These are phyloP conservation scores for Penicillium subrubescens DNA, from an alignment of 495 filamentous ascomycete species.

Conservation along the genomic window DNA sequence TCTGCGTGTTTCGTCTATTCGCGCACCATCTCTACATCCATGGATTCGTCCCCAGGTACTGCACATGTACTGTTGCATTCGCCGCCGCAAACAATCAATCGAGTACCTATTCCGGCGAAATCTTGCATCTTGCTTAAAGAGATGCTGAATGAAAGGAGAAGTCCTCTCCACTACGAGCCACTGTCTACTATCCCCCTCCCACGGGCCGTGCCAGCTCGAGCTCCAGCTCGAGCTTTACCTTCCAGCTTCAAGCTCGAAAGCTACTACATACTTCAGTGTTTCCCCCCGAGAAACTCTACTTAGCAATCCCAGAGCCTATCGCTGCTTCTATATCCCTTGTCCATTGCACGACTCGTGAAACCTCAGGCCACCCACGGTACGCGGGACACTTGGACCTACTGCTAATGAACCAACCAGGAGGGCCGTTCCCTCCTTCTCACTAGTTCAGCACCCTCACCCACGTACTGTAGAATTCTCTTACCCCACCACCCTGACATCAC, in stretches of 20 bases:
- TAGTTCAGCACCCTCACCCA: not conserved
- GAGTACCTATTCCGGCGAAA: conserved; percentile 6
- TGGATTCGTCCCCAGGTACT: not conserved
- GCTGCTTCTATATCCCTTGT: not conserved
- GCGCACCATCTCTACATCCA: not conserved
- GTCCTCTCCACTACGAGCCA: conserved; percentile 4
- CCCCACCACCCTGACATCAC: conserved; percentile 4
- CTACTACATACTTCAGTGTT: not conserved
- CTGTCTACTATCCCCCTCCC: conserved; percentile 1
- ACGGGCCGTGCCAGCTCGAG: conserved; percentile 21
- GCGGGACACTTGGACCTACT: not conserved
- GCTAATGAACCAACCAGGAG: not conserved
- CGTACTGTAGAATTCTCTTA: not conserved
- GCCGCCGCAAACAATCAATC: conserved; percentile 10
- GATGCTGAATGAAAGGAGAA: not conserved
- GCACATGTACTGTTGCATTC: conserved; percentile 7
- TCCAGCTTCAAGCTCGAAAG: not conserved
- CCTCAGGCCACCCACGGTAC: not conserved
- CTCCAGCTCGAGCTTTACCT: conserved; percentile 6
- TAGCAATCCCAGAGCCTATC: not conserved
- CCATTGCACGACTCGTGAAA: not conserved
- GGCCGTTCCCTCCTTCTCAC: not conserved
- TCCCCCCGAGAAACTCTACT: not conserved
- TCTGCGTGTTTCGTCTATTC: not conserved
- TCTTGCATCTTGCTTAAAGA: not conserved